Evolutionary conservation across 306 rosid species (phyloP).

Genomic region (Argentina anserina): DNA sequence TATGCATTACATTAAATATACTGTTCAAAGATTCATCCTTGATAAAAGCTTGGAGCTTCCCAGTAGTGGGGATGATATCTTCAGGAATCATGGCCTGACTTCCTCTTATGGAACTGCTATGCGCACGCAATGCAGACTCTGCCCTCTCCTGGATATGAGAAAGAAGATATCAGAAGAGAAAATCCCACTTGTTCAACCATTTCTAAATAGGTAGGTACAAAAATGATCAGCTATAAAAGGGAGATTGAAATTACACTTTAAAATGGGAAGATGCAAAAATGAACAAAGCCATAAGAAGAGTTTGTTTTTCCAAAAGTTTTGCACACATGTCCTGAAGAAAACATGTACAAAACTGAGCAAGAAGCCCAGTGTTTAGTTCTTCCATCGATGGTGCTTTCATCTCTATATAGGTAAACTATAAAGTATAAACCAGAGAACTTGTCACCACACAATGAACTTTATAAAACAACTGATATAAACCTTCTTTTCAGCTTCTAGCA

Average conservation of each 20-base stretch:
- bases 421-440: neutral
- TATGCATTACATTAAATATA: conserved; percentile 66
- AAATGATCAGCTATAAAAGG: neutral
- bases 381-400: neutral
- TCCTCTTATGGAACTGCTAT: conserved; percentile 83
- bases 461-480: conserved; percentile 32
- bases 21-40: conserved; percentile 72
- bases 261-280: neutral
- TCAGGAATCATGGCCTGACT: conserved; percentile 46
- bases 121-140: conserved; percentile 93
- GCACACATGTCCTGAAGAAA: neutral
- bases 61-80: conserved; percentile 48
- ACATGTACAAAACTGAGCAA: neutral
- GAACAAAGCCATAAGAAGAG: neutral
- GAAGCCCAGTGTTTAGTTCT: neutral
- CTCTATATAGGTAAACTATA: neutral
- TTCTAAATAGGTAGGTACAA: neutral
- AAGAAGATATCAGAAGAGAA: conserved; percentile 19
- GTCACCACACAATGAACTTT: conserved; percentile 6
- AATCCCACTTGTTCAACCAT: neutral
- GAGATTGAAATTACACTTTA: neutral
- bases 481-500: conserved; percentile 95
- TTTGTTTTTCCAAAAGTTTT: neutral
- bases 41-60: conserved; percentile 57
- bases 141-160: conserved; percentile 66